A percentile compares a stretch with the other conserved stretches of the same genome.
Conservation (phyloP, 768 basidiomycete genomes). For the Leucocoprinus leucothites region DNA sequence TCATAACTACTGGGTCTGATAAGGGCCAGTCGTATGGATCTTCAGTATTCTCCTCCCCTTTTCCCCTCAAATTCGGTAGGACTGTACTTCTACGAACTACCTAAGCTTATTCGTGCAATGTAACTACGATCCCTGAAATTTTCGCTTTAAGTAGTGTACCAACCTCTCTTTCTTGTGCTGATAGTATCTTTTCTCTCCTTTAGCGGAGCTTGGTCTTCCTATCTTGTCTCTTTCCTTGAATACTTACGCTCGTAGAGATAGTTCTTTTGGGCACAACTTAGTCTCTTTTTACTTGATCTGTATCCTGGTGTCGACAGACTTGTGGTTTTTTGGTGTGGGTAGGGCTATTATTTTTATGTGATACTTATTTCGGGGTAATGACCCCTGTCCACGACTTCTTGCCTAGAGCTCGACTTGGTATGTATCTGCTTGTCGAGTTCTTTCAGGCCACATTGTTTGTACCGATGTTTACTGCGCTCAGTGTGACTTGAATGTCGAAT, state of each 20-base stretch:
- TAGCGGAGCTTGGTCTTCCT: slow-evolving; percentile 11
- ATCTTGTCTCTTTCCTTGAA: not conserved
- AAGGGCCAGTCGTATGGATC: not conserved
- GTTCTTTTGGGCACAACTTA: not conserved
- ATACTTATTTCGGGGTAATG: slow-evolving; percentile 2
- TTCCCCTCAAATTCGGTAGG: slow-evolving; percentile 1
- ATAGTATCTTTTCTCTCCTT: not conserved
- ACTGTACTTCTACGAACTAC: not conserved
- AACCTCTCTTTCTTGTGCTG: not conserved
- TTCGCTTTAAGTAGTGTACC: slow-evolving; percentile 3
- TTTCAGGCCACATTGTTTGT: no score
- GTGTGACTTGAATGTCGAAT: no score
- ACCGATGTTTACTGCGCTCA: no score
- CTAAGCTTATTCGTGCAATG: not conserved
- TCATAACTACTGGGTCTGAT: no score
- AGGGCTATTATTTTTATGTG: slow-evolving; percentile 12
- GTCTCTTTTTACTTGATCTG: slow-evolving; percentile 1
- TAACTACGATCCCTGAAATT: slow-evolving; percentile 1
- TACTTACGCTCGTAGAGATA: not conserved
- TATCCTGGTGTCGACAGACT: not conserved
- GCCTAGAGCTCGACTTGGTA: no score
- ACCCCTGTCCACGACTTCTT: not conserved
- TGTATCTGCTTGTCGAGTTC: no score
- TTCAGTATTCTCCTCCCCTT: not conserved
- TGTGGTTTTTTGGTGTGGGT: slow-evolving; percentile 8